Base-by-base conservation (phyloP, 805 yeast species). In the Lipomyces spencermartinsiae region DNA sequence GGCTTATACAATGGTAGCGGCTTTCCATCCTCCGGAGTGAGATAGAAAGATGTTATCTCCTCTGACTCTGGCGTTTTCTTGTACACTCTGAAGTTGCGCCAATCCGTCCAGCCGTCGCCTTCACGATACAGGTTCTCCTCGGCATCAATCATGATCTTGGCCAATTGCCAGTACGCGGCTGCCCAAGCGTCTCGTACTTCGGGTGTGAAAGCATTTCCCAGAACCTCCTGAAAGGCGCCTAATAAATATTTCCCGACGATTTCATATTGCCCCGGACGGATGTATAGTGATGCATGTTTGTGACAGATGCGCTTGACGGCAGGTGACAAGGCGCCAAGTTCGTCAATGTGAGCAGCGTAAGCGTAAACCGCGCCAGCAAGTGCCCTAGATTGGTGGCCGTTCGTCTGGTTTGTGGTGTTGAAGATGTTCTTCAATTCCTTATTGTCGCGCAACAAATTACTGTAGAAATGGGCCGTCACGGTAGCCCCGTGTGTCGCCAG, bases 251-350 rank as follows among this genome's bases (percentile, higher is more conserved):
- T 75, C 35, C 92, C 93, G 39, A 89, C 92, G 71, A 86, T 81
- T 29, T 87, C 86, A 73, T 89, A 89, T 66, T 89, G 92, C 65
- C 86, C 89, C 2, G 92, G 85, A 69, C 78, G 76, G 56, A 89
- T 83, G 74, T 86, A 86, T 69, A 89, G 79, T 57, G 90, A 90
- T 67, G 85, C 87, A 72, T 89, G 93, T 76, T 89, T 89, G 71
- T 82, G 83, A 58, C 85, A 89, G 73, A 89, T 87, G 68, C 85
- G 86, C 60, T 83, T 79, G 9, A 89, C 91, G 68, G 86, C 85
- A 4, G 51, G 49, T 12, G 81, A 74, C 54, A 89, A 78, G 10
- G 84, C 87, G 2, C 84, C 79, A 63, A 89, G 76, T 66, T 87
- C 84, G 69, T 88, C 88, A 64, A 89, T 87, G 74, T 87, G 81